These are phyloP conservation scores for Aspergillus chevalieri DNA, from an alignment of 2,329 filamentous ascomycete species.

Conservation along the genomic window DNA sequence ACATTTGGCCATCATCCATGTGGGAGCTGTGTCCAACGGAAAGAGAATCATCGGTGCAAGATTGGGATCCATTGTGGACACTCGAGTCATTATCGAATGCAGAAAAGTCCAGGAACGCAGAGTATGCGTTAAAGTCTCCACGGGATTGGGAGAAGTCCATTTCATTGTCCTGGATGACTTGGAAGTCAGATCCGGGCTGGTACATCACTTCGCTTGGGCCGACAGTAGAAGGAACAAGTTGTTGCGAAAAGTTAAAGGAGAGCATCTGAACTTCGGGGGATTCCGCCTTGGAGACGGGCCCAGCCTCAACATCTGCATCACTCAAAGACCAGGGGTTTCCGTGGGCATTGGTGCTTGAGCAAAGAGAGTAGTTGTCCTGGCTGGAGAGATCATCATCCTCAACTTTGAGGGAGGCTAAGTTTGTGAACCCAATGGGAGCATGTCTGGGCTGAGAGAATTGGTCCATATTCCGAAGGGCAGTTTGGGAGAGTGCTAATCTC, in stretches of 20 bases:
- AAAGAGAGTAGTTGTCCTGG: conserved; percentile 38
- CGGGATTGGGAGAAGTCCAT: conserved; percentile 31
- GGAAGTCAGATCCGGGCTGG: conserved; percentile 32
- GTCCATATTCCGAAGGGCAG: conserved; percentile 26
- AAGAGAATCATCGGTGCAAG: conserved; percentile 32
- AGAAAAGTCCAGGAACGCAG: conserved; percentile 34
- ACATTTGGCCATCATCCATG: conserved; percentile 31
- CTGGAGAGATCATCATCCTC: conserved; percentile 41
- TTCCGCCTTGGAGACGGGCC: conserved; percentile 31
- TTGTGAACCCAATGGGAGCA: conserved; percentile 29
- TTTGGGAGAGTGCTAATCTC: conserved; percentile 31
- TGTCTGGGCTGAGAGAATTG: conserved; percentile 31
- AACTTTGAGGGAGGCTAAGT: conserved; percentile 32
- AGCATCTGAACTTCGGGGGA: conserved; percentile 38
- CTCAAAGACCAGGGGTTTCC: conserved; percentile 33
- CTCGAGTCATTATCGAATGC: conserved; percentile 37
- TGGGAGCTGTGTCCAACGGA: conserved; percentile 34
- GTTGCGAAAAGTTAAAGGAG: conserved; percentile 38
- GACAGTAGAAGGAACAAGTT: conserved; percentile 32
- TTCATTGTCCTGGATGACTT: conserved; percentile 32
- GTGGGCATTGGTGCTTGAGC: conserved; percentile 32
- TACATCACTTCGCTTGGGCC: conserved; percentile 36
- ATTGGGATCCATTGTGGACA: conserved; percentile 24
- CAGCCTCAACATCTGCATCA: conserved; percentile 35
- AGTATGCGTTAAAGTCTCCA: conserved; percentile 31